Conservation (phyloP, 805 yeast species). For the Middelhovenomyces tepae region DNA sequence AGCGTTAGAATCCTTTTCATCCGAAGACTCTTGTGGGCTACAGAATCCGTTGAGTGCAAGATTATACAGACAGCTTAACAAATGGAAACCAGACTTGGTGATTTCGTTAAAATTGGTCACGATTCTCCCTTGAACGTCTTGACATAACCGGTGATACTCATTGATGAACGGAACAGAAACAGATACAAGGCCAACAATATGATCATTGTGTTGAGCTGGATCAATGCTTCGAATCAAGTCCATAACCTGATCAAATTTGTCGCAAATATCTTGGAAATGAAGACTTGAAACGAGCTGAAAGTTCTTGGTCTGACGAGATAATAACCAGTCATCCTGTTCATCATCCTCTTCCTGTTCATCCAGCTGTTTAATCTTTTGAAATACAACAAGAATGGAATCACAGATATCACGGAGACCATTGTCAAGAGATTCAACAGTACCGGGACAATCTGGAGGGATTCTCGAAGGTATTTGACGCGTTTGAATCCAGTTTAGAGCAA, state of each 20-base stretch:
- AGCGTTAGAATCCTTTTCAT: constrained; percentile 50
- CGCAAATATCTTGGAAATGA: constrained; percentile 32
- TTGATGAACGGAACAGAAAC: constrained; percentile 55
- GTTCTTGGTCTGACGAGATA: constrained; percentile 38
- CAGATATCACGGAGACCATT: constrained; percentile 40
- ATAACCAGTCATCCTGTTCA: constrained; percentile 66
- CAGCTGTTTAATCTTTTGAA: constrained; percentile 45
- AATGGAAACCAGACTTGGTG: constrained; percentile 52
- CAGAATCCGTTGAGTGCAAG: constrained; percentile 83
- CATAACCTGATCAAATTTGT: constrained; percentile 31
- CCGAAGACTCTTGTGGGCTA: constrained; percentile 73
- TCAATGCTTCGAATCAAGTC: constrained; percentile 29
- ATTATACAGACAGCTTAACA: constrained; percentile 46
- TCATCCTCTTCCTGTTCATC: constrained; percentile 28
- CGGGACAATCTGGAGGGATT: constrained; percentile 42
- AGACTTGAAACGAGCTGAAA: constrained; percentile 35
- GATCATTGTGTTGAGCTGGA: constrained; percentile 29
- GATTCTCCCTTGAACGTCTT: constrained; percentile 35
- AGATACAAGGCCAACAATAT: constrained; percentile 38
- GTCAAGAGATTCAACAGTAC: constrained; percentile 33
- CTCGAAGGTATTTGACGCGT: too few species aligned
- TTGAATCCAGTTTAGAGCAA: too few species aligned
- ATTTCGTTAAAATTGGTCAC: constrained; percentile 43
- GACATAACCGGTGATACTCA: constrained; percentile 47
- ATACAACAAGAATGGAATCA: constrained; percentile 52